These are phyloP conservation scores for Baorangia bicolor DNA, from an alignment of 768 basidiomycete genomes.

Conservation along the genomic window DNA sequence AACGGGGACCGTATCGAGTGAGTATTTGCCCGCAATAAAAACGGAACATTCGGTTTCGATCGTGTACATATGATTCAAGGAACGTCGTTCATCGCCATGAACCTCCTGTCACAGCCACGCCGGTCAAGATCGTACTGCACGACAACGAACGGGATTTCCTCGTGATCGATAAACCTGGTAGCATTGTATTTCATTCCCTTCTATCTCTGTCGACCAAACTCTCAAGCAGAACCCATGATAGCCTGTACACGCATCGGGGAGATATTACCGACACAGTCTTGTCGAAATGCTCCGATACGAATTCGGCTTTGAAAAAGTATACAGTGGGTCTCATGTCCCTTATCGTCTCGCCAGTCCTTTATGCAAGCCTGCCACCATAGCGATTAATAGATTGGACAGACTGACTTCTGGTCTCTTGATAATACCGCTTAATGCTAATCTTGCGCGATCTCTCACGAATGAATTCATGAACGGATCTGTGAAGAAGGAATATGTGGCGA, in stretches of 20 bases:
- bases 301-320: conserved; percentile 76
- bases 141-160: conserved; percentile 82
- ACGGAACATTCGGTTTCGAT: not conserved
- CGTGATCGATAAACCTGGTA: conserved; percentile 95
- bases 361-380: conserved; percentile 39
- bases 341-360: not conserved
- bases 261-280: conserved; percentile 87
- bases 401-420: conserved; percentile 97
- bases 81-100: conserved; percentile 97
- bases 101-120: conserved; percentile 85
- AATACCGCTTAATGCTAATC: conserved; percentile 67
- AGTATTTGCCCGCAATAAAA: conserved; percentile 29
- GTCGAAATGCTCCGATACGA: conserved; percentile 84
- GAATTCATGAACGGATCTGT: conserved; percentile 85
- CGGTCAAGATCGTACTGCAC: conserved; percentile 74
- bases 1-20: conserved; percentile 92
- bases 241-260: conserved; percentile 91
- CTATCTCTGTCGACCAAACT: not conserved
- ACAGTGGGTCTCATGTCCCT: conserved; percentile 56
- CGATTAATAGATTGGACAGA: conserved; percentile 91
- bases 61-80: conserved; percentile 37
- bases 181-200: conserved; percentile 70
- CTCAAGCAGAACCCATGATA: conserved; percentile 28
- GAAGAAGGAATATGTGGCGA: conserved; percentile 89
- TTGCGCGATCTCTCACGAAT: conserved; percentile 67